A percentile compares a stretch with the other conserved stretches of the same genome.
Conservation (phyloP, 176 grass and related monocot species). For the Phyllostachys edulis region DNA sequence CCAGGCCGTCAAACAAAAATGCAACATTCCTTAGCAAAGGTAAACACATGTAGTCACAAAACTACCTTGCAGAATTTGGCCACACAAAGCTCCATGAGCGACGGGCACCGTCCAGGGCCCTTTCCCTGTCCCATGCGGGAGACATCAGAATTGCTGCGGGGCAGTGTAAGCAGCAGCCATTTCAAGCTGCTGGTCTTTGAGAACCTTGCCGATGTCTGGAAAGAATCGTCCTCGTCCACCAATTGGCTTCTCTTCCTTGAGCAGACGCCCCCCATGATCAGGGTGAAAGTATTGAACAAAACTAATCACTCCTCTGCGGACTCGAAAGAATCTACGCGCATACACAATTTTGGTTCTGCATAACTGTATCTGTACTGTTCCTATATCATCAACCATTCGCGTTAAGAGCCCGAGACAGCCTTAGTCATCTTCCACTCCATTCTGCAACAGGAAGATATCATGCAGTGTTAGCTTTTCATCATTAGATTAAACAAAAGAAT, state of each 20-base stretch:
- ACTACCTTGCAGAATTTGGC: slow-evolving; percentile 76
- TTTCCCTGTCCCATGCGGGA: slow-evolving; percentile 39
- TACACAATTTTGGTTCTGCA: not conserved
- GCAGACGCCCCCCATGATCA: slow-evolving; percentile 80
- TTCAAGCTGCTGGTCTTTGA: slow-evolving; percentile 83
- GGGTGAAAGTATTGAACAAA: not conserved
- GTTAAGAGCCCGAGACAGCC: not conserved
- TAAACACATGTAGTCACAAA: not conserved
- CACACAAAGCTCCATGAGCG: slow-evolving; percentile 85
- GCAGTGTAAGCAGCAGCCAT: slow-evolving; percentile 74
- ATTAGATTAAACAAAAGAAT: not conserved
- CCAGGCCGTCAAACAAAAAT: not conserved
- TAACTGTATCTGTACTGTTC: not conserved
- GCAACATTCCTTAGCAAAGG: not conserved
- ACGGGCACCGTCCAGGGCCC: slow-evolving; percentile 48
- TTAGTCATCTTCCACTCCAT: slow-evolving; percentile 22
- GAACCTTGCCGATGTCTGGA: slow-evolving; percentile 51
- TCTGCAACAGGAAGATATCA: slow-evolving; percentile 29
- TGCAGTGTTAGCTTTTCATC: not conserved
- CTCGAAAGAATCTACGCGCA: not conserved
- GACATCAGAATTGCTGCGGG: slow-evolving; percentile 53
- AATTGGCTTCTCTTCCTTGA: slow-evolving; percentile 85
- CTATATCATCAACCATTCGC: too few relatives aligned
- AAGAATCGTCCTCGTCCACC: slow-evolving; percentile 49
- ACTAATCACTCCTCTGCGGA: not conserved